A percentile compares a stretch with the other conserved stretches of the same genome.
phyloP scores from a whole-genome alignment of 495 filamentous ascomycete species.

The Annulohypoxylon moriforme region DNA sequence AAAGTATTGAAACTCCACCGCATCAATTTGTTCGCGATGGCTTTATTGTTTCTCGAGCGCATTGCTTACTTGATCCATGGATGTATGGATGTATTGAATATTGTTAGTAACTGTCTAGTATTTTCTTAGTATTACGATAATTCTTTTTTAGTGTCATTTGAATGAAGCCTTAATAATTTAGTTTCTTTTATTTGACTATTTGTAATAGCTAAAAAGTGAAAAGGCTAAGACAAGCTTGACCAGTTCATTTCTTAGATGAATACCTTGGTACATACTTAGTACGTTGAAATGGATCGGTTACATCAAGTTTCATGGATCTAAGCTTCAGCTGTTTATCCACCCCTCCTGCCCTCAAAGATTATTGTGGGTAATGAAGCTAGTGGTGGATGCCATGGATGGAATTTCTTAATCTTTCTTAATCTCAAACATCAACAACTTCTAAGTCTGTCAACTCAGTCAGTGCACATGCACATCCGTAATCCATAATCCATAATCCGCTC shows the following conservation, averaged over 20 bases:
- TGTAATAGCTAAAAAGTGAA: slow-evolving; percentile 3
- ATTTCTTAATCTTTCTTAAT: slow-evolving; percentile 30
- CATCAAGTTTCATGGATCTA: slow-evolving; percentile 40
- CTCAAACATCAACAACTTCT: slow-evolving; percentile 31
- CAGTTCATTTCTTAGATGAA: neutral
- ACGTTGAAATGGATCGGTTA: slow-evolving; percentile 22
- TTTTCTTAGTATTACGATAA: neutral
- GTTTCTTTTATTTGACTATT: neutral
- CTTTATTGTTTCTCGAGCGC: neutral
- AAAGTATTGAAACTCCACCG: slow-evolving; percentile 10
- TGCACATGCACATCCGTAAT: slow-evolving; percentile 12
- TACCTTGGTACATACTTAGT: neutral
- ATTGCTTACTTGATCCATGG: neutral
- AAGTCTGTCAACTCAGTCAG: neutral
- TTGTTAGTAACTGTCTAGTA: no score
- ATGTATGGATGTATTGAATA: no score
- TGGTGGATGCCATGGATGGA: neutral
- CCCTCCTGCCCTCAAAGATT: slow-evolving; percentile 12
- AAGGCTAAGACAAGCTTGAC: slow-evolving; percentile 7
- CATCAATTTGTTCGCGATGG: neutral
- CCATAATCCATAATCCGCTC: slow-evolving; percentile 32
- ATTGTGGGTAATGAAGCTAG: slow-evolving; percentile 35
- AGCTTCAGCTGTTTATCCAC: slow-evolving; percentile 35
- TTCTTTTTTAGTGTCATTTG: slow-evolving; percentile 1
- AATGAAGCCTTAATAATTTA: neutral